These are phyloP conservation scores for Chlorella vulgaris DNA, from an alignment of 139 green algal genomes.

Conservation along the genomic window DNA sequence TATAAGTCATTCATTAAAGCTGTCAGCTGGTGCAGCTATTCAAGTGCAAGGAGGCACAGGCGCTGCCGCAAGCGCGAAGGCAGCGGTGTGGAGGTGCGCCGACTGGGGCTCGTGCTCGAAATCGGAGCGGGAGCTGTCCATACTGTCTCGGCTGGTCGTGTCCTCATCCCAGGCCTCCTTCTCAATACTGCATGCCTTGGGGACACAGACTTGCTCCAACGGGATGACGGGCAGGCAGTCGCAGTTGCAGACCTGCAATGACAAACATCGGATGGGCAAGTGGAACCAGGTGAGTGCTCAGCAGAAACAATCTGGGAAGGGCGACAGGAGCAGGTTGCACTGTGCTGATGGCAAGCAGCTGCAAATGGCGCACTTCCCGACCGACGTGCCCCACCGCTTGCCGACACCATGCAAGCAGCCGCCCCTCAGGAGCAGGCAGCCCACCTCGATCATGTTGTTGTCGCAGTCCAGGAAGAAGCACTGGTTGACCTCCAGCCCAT, in stretches of 20 bases:
- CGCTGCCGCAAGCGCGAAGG: not conserved
- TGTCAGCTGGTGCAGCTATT: too few relatives aligned
- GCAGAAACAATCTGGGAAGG: not conserved
- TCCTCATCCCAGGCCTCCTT: not conserved
- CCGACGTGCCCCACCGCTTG: too few relatives aligned
- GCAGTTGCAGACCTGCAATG: slow-evolving; percentile 64
- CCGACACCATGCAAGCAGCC: too few relatives aligned
- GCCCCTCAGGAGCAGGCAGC: too few relatives aligned
- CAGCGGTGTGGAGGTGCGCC: not conserved
- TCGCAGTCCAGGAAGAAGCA: slow-evolving; percentile 81
- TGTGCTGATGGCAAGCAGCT: too few relatives aligned
- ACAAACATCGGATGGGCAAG: too few relatives aligned
- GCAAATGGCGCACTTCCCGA: too few relatives aligned
- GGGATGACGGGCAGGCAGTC: slow-evolving; percentile 63
- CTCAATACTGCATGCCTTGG: not conserved
- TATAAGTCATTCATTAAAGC: too few relatives aligned
- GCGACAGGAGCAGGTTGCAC: not conserved
- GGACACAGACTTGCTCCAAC: not conserved
- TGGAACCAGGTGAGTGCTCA: not conserved
- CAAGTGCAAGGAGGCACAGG: too few relatives aligned
- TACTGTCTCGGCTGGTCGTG: slow-evolving; percentile 7
- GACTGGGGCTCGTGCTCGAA: not conserved
- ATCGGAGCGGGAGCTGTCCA: slow-evolving; percentile 22
- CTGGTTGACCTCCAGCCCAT: slow-evolving; percentile 34
- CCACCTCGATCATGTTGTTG: slow-evolving; percentile 69